phyloP scores from a whole-genome alignment of 2,329 filamentous ascomycete species.

The Coccinonectria pachysandricola region DNA sequence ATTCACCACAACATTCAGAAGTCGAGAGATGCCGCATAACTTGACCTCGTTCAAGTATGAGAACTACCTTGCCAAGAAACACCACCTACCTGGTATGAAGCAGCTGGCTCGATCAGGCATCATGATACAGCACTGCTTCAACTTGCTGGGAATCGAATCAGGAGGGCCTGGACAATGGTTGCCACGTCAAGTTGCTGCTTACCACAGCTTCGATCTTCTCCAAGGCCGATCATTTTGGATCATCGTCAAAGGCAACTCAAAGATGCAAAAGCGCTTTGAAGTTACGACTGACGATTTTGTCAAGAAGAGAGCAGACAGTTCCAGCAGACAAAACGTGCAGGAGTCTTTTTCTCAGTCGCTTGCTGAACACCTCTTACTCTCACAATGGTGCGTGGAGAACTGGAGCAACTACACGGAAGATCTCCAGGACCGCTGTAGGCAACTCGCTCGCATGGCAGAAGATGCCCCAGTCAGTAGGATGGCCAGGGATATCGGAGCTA shows the following conservation, averaged over 20 bases:
- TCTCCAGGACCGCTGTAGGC: background rate
- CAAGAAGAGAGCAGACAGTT: background rate
- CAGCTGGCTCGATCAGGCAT: slow-evolving; percentile 2
- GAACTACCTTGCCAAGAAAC: background rate
- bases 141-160: slow-evolving; percentile 2
- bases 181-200: slow-evolving; percentile 3
- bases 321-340: background rate
- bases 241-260: slow-evolving; percentile 2
- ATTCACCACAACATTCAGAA: slow-evolving; percentile 2
- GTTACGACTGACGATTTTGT: slow-evolving; percentile 1
- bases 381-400: slow-evolving; percentile 4
- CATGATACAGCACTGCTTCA: slow-evolving; percentile 5
- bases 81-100: slow-evolving; percentile 1
- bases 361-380: slow-evolving; percentile 1
- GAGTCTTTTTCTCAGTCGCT: slow-evolving; percentile 1
- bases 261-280: slow-evolving; percentile 1
- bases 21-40: slow-evolving; percentile 1
- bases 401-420: slow-evolving; percentile 1
- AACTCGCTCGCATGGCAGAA: background rate
- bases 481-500: slow-evolving; percentile 1
- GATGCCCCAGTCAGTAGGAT: slow-evolving; percentile 1
- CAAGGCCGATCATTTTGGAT: slow-evolving; percentile 2
- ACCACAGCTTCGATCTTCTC: slow-evolving; percentile 2
- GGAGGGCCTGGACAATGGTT: background rate
- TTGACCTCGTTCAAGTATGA: slow-evolving; percentile 3